Base-by-base conservation (phyloP, 2,329 filamentous ascomycete genomes). In the Alternaria sp. region DNA sequence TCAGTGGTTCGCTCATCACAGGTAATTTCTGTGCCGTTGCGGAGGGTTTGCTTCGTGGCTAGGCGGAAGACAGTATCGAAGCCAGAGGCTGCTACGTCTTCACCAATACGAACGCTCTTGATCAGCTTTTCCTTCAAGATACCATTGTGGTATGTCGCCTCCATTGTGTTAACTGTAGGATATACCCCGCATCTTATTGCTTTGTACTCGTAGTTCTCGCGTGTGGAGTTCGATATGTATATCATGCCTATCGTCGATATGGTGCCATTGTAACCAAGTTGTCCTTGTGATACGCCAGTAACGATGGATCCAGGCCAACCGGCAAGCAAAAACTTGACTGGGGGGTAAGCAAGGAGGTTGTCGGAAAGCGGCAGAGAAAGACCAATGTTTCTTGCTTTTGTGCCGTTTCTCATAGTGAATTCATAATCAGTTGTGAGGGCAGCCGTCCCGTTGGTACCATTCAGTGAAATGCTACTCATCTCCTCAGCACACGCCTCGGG, bases 271-370 rank as follows among this genome's bases (percentile, higher is more conserved):
- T 38, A 52, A 7, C 36, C 36, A n/a, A 38, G 36, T 22, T 32
- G 20, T 32, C n/a, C 7, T 11, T 18, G 18, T 48, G 43, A 32
- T 30, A 44, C 41, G 41, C 24, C 41, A n/a, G 51, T 54, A 12
- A 54, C 51, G 9, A 54, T 30, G 16, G 32, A n/a, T 9, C 41
- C 41, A n/a, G 38, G 41, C 51, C 51, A 54, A n/a, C 41, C 30
- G 22, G 26, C 20, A 18, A 54, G 26, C 14, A 41, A n/a, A 9
- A 54, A 54, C 32, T 16, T 54, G 16, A 54, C 20, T 7, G 30
- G 22, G 3, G 20, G 9, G 7, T 18, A 6, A 36, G 24, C 3
- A 28, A 36, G 3, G 28, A 4, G 14, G 1, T 12, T 12, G 20
- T 46, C 41, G 16, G 28, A 20, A 26, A 26, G 24, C 2, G 24